These are phyloP conservation scores for Oryza officinalis DNA, from an alignment of 176 grass and related monocot species.

Conservation along the genomic window DNA sequence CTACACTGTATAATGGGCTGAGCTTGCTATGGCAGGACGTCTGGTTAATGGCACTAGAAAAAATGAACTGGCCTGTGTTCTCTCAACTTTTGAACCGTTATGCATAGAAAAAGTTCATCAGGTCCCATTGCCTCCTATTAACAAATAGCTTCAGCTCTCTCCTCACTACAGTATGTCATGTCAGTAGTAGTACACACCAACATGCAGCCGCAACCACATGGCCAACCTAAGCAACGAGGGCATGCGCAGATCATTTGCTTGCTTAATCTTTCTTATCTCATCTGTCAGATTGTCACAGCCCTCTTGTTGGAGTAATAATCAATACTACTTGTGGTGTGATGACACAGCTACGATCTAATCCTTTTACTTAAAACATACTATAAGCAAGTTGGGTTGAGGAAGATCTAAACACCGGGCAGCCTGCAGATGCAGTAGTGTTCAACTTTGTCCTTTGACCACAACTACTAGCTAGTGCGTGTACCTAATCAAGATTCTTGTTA, in stretches of 20 bases:
- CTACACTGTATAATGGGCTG: not conserved
- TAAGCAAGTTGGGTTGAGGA: slow-evolving; percentile 44
- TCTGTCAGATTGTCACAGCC: slow-evolving; percentile 17
- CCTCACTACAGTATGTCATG: not conserved
- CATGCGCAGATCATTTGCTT: slow-evolving; percentile 31
- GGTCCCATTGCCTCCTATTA: not conserved
- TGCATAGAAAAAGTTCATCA: not conserved
- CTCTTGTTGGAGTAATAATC: slow-evolving; percentile 22
- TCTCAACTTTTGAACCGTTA: not conserved
- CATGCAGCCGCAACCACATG: slow-evolving; percentile 37
- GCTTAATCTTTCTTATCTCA: slow-evolving; percentile 38
- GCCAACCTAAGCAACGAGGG: slow-evolving; percentile 46
- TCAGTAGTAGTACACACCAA: not conserved
- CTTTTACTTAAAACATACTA: slow-evolving; percentile 36
- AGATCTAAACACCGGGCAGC: slow-evolving; percentile 36
- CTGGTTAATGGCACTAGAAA: not conserved
- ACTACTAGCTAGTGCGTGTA: slow-evolving; percentile 4
- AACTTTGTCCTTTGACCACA: slow-evolving; percentile 45
- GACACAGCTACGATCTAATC: slow-evolving; percentile 49
- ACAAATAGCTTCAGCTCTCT: not conserved
- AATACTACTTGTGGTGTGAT: slow-evolving; percentile 21
- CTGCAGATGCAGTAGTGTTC: slow-evolving; percentile 19
- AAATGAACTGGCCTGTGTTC: not conserved
- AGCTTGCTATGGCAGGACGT: not conserved
- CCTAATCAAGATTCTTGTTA: slow-evolving; percentile 60